Percentiles rank a stretch among this genome's conserved stretches.
phyloP scores from a whole-genome alignment of 495 filamentous ascomycete species.

The Zalerion maritima region DNA sequence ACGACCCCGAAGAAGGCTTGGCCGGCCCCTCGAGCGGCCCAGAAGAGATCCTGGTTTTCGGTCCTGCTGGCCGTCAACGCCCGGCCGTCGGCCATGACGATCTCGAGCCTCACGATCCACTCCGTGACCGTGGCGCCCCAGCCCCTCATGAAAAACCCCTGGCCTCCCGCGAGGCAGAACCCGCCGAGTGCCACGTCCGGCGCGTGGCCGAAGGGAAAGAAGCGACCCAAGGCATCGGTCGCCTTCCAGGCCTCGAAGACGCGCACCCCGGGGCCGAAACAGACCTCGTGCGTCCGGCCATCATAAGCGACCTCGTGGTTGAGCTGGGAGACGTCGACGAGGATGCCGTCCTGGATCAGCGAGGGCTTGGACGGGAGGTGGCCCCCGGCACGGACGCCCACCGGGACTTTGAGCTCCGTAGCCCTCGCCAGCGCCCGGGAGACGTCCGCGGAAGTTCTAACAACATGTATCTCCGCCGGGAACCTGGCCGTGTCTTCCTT shows the following conservation, averaged over 20 bases:
- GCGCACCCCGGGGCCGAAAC: conserved; percentile 1
- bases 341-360: too few species aligned
- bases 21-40: conserved; percentile 26
- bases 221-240: background rate
- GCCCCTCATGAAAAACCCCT: too few species aligned
- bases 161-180: conserved; percentile 1
- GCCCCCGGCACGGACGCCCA: too few species aligned
- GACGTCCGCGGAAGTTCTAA: too few species aligned
- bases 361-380: too few species aligned
- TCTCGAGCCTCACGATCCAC: conserved; percentile 17
- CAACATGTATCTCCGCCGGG: too few species aligned
- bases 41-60: conserved; percentile 35
- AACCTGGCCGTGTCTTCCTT: too few species aligned
- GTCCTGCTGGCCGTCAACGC: conserved; percentile 25
- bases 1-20: too few species aligned
- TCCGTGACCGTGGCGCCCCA: conserved; percentile 1
- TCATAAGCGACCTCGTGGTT: conserved; percentile 1
- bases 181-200: background rate
- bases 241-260: background rate
- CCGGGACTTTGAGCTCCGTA: too few species aligned
- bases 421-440: too few species aligned
- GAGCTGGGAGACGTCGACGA: conserved; percentile 1
- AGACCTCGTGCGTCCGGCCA: background rate
- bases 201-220: conserved; percentile 1
- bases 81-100: conserved; percentile 29